Conservation (phyloP, 495 filamentous ascomycete genomes). For the Penicillium nucicola region DNA sequence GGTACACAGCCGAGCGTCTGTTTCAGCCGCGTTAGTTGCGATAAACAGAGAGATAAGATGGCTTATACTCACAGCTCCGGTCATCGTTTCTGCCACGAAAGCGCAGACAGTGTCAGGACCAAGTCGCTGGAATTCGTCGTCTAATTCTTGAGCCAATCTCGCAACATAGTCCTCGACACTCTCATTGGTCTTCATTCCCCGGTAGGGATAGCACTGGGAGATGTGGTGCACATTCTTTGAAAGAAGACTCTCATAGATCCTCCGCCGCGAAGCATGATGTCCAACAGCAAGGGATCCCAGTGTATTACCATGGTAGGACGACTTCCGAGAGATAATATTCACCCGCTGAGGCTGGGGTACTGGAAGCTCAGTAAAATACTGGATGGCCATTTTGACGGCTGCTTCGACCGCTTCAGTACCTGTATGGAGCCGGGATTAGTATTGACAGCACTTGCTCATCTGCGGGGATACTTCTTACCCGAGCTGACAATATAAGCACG, state of each 20-base stretch:
- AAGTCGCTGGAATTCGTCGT: constrained; percentile 64
- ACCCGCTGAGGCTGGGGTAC: constrained; percentile 37
- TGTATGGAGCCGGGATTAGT: constrained; percentile 3
- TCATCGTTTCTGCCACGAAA: constrained; percentile 67
- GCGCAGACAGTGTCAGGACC: constrained; percentile 68
- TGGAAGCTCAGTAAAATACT: constrained; percentile 51
- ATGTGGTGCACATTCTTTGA: constrained; percentile 55
- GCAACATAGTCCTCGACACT: constrained; percentile 40
- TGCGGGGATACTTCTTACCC: constrained; percentile 17
- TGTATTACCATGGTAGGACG: constrained; percentile 71
- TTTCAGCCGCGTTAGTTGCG: not conserved
- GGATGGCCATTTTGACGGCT: constrained; percentile 56
- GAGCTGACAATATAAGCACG: constrained; percentile 47
- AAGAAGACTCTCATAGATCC: constrained; percentile 61
- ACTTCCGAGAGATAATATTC: constrained; percentile 59
- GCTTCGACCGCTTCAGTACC: constrained; percentile 65
- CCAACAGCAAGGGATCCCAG: constrained; percentile 61
- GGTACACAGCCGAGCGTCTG: constrained; percentile 56
- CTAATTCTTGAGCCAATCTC: constrained; percentile 61
- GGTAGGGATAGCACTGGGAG: constrained; percentile 63
- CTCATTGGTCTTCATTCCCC: constrained; percentile 40
- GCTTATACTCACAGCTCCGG: constrained; percentile 39
- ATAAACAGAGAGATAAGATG: not conserved
- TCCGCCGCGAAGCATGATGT: constrained; percentile 56
- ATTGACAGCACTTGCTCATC: not conserved